A percentile compares a stretch with the other conserved stretches of the same genome.
Evolutionary conservation across 768 basidiomycete species (phyloP).

Genomic region (Mrakia blollopis): DNA sequence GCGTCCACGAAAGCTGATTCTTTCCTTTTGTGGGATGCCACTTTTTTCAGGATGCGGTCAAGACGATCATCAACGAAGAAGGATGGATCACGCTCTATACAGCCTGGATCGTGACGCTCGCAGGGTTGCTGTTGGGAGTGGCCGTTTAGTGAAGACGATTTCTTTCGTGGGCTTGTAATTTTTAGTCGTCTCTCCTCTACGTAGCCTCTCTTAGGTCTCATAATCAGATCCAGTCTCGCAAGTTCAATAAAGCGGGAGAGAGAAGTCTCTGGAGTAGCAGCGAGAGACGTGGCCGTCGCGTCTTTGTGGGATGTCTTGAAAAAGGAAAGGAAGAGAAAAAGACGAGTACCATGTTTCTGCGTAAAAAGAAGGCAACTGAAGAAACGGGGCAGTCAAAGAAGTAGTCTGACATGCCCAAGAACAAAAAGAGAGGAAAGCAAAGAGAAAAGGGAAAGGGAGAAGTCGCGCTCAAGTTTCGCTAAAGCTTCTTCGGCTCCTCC

Average conservation of each 20-base stretch:
- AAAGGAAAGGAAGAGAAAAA: not conserved
- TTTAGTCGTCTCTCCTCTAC: not conserved
- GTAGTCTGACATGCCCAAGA: too few species aligned
- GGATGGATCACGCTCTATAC: conserved; percentile 18
- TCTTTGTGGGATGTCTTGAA: not conserved
- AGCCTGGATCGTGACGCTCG: conserved; percentile 23
- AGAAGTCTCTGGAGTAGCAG: too few species aligned
- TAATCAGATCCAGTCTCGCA: too few species aligned
- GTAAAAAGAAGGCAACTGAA: not conserved
- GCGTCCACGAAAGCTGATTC: too few species aligned
- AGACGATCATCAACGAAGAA: conserved; percentile 25
- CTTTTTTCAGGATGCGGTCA: not conserved
- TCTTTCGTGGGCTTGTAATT: not conserved
- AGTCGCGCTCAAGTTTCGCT: not conserved
- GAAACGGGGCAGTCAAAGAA: not conserved
- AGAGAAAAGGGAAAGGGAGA: not conserved
- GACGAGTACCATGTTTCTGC: not conserved
- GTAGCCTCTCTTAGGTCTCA: too few species aligned
- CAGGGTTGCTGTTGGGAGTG: not conserved
- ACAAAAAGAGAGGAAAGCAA: not conserved
- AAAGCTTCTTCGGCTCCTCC: conserved; percentile 16
- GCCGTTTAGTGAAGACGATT: not conserved
- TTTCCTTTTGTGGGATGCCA: too few species aligned
- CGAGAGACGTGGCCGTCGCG: not conserved
- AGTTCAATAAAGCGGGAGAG: too few species aligned